Evolutionary conservation across 805 yeast genomes (phyloP).

Genomic region (Nakazawaea wyomingensis): DNA sequence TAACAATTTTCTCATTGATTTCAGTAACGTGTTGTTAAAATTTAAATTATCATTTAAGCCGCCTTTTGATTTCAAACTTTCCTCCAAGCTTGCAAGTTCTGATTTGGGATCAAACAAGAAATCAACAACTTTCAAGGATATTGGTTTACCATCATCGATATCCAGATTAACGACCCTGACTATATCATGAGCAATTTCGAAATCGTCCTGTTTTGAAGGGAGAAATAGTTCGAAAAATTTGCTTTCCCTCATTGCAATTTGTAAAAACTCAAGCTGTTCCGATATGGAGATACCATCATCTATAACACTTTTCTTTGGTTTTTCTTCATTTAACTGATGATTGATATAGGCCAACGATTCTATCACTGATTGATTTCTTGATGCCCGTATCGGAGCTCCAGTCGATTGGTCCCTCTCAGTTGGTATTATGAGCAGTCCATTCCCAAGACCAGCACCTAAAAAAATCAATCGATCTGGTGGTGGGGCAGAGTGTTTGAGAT

Average conservation of each 20-base stretch:
- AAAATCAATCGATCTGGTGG: conserved; percentile 28
- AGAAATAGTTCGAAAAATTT: not conserved
- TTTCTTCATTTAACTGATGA: conserved; percentile 14
- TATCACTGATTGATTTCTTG: conserved; percentile 10
- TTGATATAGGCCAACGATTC: conserved; percentile 17
- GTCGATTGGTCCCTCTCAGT: conserved; percentile 15
- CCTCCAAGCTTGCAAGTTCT: conserved; percentile 16
- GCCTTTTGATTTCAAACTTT: not conserved
- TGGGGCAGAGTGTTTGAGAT: conserved; percentile 26
- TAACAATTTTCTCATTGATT: conserved; percentile 15
- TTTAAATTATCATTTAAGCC: conserved; percentile 5
- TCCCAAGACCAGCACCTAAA: conserved; percentile 24
- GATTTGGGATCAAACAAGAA: conserved; percentile 22
- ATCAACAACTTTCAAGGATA: conserved; percentile 18
- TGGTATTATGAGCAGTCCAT: conserved; percentile 23
- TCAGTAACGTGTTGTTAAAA: conserved; percentile 18
- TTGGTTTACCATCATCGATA: conserved; percentile 12
- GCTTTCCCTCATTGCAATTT: not conserved
- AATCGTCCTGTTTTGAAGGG: not conserved
- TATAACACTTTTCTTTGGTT: conserved; percentile 13
- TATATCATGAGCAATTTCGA: conserved; percentile 16
- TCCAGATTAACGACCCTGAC: conserved; percentile 12
- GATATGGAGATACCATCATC: conserved; percentile 16
- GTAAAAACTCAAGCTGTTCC: conserved; percentile 5
- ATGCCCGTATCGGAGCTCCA: conserved; percentile 11